Conservation (phyloP, 2,329 filamentous ascomycete genomes). For the Magnaporthales sp. region DNA sequence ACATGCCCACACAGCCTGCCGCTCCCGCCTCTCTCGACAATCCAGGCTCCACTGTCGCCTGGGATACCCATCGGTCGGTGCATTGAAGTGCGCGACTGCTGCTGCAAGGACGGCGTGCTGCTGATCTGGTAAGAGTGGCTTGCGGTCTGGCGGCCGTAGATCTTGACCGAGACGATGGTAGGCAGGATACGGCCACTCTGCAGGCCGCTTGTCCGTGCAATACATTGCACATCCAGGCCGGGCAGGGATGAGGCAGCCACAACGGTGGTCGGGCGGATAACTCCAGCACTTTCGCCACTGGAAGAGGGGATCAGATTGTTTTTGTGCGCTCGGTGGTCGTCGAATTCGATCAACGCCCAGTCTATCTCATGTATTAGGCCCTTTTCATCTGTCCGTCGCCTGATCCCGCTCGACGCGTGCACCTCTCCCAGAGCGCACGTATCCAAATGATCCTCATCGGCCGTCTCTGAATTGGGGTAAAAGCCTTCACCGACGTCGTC, state of each 20-base stretch:
- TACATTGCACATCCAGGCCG: constrained; percentile 74
- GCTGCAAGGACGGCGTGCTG: constrained; percentile 22
- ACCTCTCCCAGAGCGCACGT: constrained; percentile 75
- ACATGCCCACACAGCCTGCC: constrained; percentile 84
- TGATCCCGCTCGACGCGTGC: constrained; percentile 83
- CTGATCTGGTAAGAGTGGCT: constrained; percentile 60
- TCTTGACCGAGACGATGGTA: constrained; percentile 75
- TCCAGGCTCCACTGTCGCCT: constrained; percentile 89
- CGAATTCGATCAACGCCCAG: constrained; percentile 84
- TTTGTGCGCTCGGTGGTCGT: constrained; percentile 27
- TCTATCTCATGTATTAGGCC: constrained; percentile 84
- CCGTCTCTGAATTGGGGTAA: constrained; percentile 61
- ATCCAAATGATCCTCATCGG: constrained; percentile 75
- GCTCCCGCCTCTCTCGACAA: constrained; percentile 64
- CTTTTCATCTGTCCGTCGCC: constrained; percentile 60
- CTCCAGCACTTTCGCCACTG: constrained; percentile 13
- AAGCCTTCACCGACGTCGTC: constrained; percentile 80
- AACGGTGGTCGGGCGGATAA: constrained; percentile 47
- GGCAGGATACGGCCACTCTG: constrained; percentile 71
- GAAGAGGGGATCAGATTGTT: constrained; percentile 58
- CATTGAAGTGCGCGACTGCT: background rate
- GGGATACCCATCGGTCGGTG: constrained; percentile 54
- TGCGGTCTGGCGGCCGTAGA: constrained; percentile 74
- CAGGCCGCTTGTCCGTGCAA: constrained; percentile 78
- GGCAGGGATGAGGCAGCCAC: constrained; percentile 55